Evolutionary conservation across 306 rosid genomes (phyloP), one percentile per base, ranked within the genome.

Genomic region (Quercus dentata): DNA sequence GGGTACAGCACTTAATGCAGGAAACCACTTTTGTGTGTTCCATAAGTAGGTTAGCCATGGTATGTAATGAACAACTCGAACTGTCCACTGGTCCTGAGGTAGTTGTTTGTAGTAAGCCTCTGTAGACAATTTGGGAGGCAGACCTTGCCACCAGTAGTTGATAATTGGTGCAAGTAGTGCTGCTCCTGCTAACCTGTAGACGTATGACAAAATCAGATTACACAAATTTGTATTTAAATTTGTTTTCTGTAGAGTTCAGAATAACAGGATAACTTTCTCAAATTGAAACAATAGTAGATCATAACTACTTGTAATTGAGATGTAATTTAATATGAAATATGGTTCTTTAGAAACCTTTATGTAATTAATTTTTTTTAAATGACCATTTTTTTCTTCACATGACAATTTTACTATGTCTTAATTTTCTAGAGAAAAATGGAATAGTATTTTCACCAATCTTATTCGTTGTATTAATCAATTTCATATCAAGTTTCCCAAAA

Each of bases 11-110:
- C 90, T 88, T 64, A 82, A 79, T 23, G 81, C 14, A 8, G 92
- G 92, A 74, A 90, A 90, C 75, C 85, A 79, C 0, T 86, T 86
- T 76, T 87, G 90, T 74, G 87, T 90, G 49, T 83, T 68, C 94
- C 92, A 88, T 90, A 90, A 90, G 21, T 77, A 77, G 25, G 84
- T 85, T 44, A 86, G 85, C 92, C 87, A 83, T 30, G 90, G 90
- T 2, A 77, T 1, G 54, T 88, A 62, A 61, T 90, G 94, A 80
- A 85, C 78, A 70, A 83, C 90, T 65, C 89, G 63, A 55, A 90
- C 23, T 1, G 87, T 27, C 94, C 92, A 90, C 74, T 88, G 92
- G 12, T 88, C 92, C 31, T 20, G 79, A 12, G 4, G 18, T 1
- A 72, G 83, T 81, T 84, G 90, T 52, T 74, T 35, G 31, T 84